Conservation (phyloP, 1,284 basidiomycete genomes). For the Cutaneotrichosporon cutaneum region DNA sequence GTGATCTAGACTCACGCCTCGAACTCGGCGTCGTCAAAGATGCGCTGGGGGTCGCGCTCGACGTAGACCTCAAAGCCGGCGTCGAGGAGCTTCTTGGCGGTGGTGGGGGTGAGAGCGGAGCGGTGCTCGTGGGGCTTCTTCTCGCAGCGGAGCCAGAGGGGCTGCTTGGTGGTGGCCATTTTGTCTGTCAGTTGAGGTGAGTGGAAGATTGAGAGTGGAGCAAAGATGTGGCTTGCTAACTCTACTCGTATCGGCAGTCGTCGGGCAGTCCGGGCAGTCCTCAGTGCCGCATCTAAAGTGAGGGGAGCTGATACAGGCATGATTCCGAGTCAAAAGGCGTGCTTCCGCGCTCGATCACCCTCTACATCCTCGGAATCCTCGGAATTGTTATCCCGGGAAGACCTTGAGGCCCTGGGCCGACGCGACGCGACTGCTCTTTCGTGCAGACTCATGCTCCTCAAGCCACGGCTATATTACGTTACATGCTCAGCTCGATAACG, state of each 20-base stretch:
- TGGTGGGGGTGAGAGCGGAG: constrained; percentile 89
- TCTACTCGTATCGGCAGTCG: not conserved
- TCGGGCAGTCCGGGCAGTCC: not conserved
- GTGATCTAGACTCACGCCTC: constrained; percentile 66
- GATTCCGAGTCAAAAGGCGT: not conserved
- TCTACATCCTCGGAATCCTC: too few relatives aligned
- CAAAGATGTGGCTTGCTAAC: not conserved
- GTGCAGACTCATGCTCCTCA: not conserved
- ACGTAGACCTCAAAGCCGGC: constrained; percentile 89
- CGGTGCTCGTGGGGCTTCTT: constrained; percentile 92
- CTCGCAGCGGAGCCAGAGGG: constrained; percentile 88
- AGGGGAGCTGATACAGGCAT: not conserved
- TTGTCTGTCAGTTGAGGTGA: constrained; percentile 33
- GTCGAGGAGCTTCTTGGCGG: constrained; percentile 84
- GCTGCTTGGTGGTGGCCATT: constrained; percentile 45
- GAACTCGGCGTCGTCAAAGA: constrained; percentile 93
- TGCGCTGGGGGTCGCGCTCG: constrained; percentile 90
- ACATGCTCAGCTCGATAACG: constrained; percentile 4
- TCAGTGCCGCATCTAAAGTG: not conserved
- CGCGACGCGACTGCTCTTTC: not conserved
- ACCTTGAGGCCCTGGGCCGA: too few relatives aligned
- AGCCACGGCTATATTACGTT: constrained; percentile 7
- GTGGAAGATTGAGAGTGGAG: not conserved
- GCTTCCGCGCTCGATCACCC: not conserved
- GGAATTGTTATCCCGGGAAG: not conserved